These are phyloP conservation scores for Cylindrodendrum hubeiense DNA, from an alignment of 2,329 filamentous ascomycete genomes.

Conservation along the genomic window DNA sequence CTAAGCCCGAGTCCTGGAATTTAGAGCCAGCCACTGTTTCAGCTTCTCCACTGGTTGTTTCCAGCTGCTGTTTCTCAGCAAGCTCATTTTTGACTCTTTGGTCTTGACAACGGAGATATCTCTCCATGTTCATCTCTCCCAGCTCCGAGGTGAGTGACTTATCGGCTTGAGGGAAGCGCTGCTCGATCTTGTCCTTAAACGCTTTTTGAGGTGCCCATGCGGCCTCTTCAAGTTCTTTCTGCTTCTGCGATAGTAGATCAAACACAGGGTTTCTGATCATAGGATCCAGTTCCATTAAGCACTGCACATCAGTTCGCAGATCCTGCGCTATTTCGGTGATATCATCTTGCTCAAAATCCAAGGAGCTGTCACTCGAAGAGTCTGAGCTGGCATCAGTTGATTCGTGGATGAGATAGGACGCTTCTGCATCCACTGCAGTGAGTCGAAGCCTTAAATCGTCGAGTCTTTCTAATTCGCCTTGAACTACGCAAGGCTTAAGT, in stretches of 20 bases:
- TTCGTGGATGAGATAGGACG: background rate
- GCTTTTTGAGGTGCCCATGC: background rate
- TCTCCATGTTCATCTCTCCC: background rate
- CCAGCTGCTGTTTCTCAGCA: background rate
- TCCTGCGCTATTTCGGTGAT: conserved; percentile 5
- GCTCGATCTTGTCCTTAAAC: background rate
- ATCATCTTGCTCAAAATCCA: background rate
- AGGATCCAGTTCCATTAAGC: conserved; percentile 13
- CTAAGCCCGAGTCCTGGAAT: conserved; percentile 12
- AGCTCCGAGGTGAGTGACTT: background rate
- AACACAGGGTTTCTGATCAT: background rate
- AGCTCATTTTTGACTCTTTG: background rate
- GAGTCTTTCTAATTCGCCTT: background rate
- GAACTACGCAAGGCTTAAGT: background rate
- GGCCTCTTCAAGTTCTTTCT: background rate
- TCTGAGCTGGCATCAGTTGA: background rate
- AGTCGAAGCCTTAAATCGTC: background rate
- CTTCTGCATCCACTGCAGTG: background rate
- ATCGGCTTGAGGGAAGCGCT: background rate
- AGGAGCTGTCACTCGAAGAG: background rate
- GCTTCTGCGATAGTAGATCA: background rate
- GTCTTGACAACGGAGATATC: background rate
- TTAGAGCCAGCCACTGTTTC: background rate
- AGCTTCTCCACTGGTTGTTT: background rate
- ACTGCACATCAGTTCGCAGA: conserved; percentile 6